Evolutionary conservation across 2,329 filamentous ascomycete genomes (phyloP).

Genomic region (Nemania sp.): DNA sequence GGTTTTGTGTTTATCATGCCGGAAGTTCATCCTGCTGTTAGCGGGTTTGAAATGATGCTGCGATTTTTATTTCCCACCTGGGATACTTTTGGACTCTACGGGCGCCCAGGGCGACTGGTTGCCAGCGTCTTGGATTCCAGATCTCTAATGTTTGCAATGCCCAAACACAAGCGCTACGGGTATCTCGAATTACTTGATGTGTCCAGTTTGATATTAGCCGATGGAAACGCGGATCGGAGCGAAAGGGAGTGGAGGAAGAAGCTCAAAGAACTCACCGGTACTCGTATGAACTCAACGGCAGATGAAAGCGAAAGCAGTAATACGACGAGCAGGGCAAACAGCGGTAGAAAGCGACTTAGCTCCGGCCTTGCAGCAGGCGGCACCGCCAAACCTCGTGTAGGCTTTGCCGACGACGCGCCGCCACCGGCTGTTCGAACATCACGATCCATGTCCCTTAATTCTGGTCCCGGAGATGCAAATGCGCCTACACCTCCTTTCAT

Average conservation of each 20-base stretch:
- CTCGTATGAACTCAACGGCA: slow-evolving; percentile 70
- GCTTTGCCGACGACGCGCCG: slow-evolving; percentile 59
- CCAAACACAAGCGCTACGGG: slow-evolving; percentile 82
- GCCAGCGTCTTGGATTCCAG: slow-evolving; percentile 85
- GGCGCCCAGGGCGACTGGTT: slow-evolving; percentile 82
- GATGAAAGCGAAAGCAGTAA: slow-evolving; percentile 51
- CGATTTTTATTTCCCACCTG: slow-evolving; percentile 91
- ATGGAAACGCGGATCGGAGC: slow-evolving; percentile 76
- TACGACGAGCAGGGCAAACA: slow-evolving; percentile 58
- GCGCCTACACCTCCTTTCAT: slow-evolving; percentile 50
- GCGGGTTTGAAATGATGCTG: slow-evolving; percentile 93
- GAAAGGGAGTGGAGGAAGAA: slow-evolving; percentile 89
- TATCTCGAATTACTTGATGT: slow-evolving; percentile 92
- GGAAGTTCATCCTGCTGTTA: slow-evolving; percentile 87
- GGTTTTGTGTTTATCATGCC: slow-evolving; percentile 99
- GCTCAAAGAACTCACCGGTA: slow-evolving; percentile 84
- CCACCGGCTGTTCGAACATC: slow-evolving; percentile 54
- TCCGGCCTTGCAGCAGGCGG: slow-evolving; percentile 47
- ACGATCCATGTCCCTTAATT: slow-evolving; percentile 55
- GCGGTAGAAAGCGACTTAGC: slow-evolving; percentile 62
- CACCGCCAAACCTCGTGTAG: slow-evolving; percentile 53
- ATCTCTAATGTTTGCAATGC: slow-evolving; percentile 98
- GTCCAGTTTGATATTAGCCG: slow-evolving; percentile 74
- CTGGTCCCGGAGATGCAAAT: slow-evolving; percentile 46
- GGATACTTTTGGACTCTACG: slow-evolving; percentile 90